Base-by-base conservation (phyloP, 1,139 yeast species). In the Eremothecium coryli region DNA sequence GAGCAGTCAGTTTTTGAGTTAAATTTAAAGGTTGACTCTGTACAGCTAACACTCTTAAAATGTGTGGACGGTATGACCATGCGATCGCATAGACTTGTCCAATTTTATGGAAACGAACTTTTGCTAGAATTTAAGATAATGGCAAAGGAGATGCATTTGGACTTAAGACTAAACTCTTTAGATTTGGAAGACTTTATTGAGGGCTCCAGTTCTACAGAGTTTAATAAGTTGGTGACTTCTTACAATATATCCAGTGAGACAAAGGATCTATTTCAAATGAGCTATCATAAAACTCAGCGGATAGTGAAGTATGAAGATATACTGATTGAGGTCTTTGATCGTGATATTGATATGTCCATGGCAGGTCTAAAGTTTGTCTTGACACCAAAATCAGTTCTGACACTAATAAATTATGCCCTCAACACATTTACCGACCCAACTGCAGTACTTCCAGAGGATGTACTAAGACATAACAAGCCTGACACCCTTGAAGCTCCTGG, bases 341-440 rank as follows among this genome's bases (percentile, higher is more conserved):
- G 85, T 54, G 75, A 73, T 43, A 71, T 88, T 5, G 67, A 71
- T n/a, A 62, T 90, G 33, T 70, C 76, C 36, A 68, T 93, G 55
- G 88, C 95, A 0, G 85, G 94, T 7, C 71, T 93, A 38, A 76
- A 77, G 43, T 69, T 84, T 33, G 80, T 82, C 2, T 62, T 88
- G 8, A 75, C 93, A 0, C 75, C 96, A 33, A 80, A 75, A 48
- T 81, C 95, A 1, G 62, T 82, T 17, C 66, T 90, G 44, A 80
- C 94, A 3, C 62, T 90, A 11, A 61, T 90, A 44, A 93, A 86
- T 56, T 93, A 80, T 54, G 65, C 81, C 3, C 66, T 88, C 50
- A 82, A 88, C 31, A 90, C 97, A 0, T 90, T 90, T 53, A 81
- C 95, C 0, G 82, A 78, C 56, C 88, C 86, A 0, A 84, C 88